Evolutionary conservation across 2,329 filamentous ascomycete species (phyloP), one percentile per base, ranked within the genome.

Genomic region (Sporothrix brunneoviolacea): DNA sequence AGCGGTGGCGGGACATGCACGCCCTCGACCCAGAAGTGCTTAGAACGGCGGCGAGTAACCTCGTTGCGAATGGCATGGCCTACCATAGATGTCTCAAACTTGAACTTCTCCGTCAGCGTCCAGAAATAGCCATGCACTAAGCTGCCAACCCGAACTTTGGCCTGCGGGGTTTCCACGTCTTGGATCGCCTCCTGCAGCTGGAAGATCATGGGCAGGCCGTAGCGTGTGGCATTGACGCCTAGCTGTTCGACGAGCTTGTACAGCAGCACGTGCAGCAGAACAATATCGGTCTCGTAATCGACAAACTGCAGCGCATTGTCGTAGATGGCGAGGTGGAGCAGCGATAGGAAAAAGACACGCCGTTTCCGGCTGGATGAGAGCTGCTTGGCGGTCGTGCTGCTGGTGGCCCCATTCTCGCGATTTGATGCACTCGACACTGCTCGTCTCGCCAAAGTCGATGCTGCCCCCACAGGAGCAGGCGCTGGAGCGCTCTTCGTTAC

Each of bases 91-190:
- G 74, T 74, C 48, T 91, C 84, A 54, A 94, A 84, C 40, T 87
- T 79, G 55, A 95, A 91, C 50, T 80, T 83, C 52, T 91, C 84
- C 4, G 79, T 82, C 54, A 96, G 64, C 1, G 81, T 79, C 84
- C 87, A 91, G 52, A 96, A 82, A 65, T 96, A 96, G 8, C 89
- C 91, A 61, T 95, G 88, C 45, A 91, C 88, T 51, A 97, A 71
- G 62, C 86, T 90, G 27, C 87, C 89, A 38, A 94, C 73, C 38
- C 88, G 84, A 35, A 95, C 79, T 62, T 91, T 93, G 27, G 84
- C 78, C 37, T 80, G 65, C 0, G 85, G 81, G 21, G 77, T 77
- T 41, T 83, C 80, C 3, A 83, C 73, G 8, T 79, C 77, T 50
- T 80, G 75, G 28, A 93, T 86, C 55, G 93, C 88, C 60, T 95